Evolutionary conservation across 1,284 basidiomycete genomes (phyloP).

Genomic region (Anthracocystis panici-leucophaei): DNA sequence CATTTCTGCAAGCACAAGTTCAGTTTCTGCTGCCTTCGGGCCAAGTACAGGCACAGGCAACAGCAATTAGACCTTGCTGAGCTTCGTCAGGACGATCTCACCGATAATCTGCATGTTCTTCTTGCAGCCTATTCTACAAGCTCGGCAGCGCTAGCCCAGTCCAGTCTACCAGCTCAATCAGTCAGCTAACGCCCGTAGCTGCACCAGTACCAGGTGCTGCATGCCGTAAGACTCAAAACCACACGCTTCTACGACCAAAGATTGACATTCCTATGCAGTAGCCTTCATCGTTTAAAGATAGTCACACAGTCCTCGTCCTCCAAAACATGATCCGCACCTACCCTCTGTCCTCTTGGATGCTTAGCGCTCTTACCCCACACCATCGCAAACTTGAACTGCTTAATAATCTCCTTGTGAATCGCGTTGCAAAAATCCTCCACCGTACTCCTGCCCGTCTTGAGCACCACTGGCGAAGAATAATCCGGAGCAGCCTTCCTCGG

Average conservation of each 20-base stretch:
- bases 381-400: constrained; percentile 89
- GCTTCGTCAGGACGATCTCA: too few species aligned
- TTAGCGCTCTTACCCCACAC: constrained; percentile 96
- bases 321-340: constrained; percentile 74
- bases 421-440: constrained; percentile 86
- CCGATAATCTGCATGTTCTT: too few species aligned
- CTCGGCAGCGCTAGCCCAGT: too few species aligned
- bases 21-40: too few species aligned
- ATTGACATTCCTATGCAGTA: neutral
- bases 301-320: constrained; percentile 62
- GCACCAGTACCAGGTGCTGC: too few species aligned
- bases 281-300: constrained; percentile 55
- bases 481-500: constrained; percentile 91
- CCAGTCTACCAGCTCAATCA: too few species aligned
- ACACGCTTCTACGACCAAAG: neutral
- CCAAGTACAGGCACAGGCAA: too few species aligned
- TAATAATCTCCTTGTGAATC: constrained; percentile 91
- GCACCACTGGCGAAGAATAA: constrained; percentile 78
- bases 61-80: too few species aligned
- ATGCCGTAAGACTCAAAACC: too few species aligned
- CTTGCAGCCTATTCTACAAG: too few species aligned
- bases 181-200: too few species aligned
- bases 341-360: constrained; percentile 94
- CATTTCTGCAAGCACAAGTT: too few species aligned
- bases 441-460: constrained; percentile 75